Base-by-base conservation (phyloP, 169 alveolate species). In the Perkinsus olseni region DNA sequence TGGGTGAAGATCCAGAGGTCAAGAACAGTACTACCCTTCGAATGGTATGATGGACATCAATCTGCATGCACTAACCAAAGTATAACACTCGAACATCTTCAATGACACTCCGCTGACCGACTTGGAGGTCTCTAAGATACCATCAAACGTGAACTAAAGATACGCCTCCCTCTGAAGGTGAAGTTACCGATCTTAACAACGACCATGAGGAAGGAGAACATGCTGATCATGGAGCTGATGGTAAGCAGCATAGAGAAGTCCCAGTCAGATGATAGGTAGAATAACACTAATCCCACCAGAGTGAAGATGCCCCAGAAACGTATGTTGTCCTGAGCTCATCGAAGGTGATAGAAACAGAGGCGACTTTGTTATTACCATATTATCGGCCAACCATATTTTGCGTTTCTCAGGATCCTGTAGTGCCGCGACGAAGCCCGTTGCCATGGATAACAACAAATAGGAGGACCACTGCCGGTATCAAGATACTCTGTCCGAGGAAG, bases 201-300 rank as follows among this genome's bases (percentile, higher is more conserved):
- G 20, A 98, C 98, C 97, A 97, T 98, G 36, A 98, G 96, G 95
- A 98, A 97, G 45, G 98, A 95, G 92, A 98, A 95, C 95, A 96
- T 96, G 91, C 98, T 96, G 74, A 98, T 96, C 37, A 97, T 95
- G 0, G 99, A 97, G 38, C 98, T 97, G 34, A 98, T 95, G 20
- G 99, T 98, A 93, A 98, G 93, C 40, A 98, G 95, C 94, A 98
- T 97, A 31, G 99, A 98, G 95, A 98, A 98, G 93, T 98, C 99
- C 20, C 99, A 99, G 95, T 97, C 99, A 34, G 99, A 97, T 92
- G 96, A 95, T 39, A 96, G 91, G 91, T 96, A 94, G 92, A 95
- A 97, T 91, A 98, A 92, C n/a, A 97, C 39, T 38, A 98, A 94
- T 28, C 97, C 94, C 37, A 97, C 96, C 62, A 95, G 91, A 36